Base-by-base conservation (phyloP, 1,284 basidiomycete species). In the Irpex rosettiformis region DNA sequence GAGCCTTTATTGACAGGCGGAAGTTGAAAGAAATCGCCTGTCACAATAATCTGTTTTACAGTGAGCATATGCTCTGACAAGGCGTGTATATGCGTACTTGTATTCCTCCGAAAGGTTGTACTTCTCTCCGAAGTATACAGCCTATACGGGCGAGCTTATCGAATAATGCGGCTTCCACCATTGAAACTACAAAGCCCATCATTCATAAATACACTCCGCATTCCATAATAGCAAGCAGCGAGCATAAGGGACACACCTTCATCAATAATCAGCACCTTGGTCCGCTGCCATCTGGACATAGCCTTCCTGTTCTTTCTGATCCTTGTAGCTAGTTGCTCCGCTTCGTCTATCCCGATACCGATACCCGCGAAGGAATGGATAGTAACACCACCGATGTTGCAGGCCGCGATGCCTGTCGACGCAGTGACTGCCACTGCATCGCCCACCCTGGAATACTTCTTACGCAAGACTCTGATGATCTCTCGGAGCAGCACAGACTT, bases 11-110 rank as follows among this genome's bases (percentile, higher is more conserved):
- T 79, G 4, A 98, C 94, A 0, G 96, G 96, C 1, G 96, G 96
- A 1, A 98, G 81, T 74, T 98, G 95, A 74, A 91, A 95, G 73
- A 96, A 96, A 72, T 97, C 94, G 16, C 94, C 94, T 6, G 90
- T 93, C 47, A 94, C 79, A 56, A 97, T 78, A 48, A 98, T 77
- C 86, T 88, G 73, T 11, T 18, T 13, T 4, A 16, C 30, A 28
- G n/a, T 16, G 4, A n/a, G 7, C 11, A 51, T 29, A 58, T 37
- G 57, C 43, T 52, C 6, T 43, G 49, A 55, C 54, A 22, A 10
- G 33, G 28, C 27, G 52, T 52, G 21, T 18, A 52, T 16, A 42
- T 55, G 16, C 79, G 43, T 75, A 96, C 84, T 79, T 96, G 88
- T 24, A 96, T 94, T 11, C 93, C 96, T 28, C 96, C 96, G 66